Conservation (phyloP, 306 rosid genomes). For the Sicyos baderoa region DNA sequence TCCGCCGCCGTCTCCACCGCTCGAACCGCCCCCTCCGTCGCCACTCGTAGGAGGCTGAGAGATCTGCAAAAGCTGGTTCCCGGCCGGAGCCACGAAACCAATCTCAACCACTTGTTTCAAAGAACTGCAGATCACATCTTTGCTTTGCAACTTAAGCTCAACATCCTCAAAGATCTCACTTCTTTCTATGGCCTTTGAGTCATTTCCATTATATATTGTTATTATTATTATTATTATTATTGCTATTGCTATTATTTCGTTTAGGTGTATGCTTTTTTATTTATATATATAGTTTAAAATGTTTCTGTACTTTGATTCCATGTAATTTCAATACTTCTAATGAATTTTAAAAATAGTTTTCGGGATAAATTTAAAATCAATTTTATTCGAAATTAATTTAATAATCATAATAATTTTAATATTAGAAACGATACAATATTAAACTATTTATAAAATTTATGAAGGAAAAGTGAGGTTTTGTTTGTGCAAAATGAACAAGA, state of each 20-base stretch:
- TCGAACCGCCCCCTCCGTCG: neutral
- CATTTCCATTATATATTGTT: neutral
- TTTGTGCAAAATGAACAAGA: too few species aligned
- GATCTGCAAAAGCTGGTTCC: slow-evolving; percentile 51
- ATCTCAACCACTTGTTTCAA: slow-evolving; percentile 37
- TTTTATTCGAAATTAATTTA: too few species aligned
- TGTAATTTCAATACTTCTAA: too few species aligned
- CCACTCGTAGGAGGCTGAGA: slow-evolving; percentile 36
- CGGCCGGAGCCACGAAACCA: slow-evolving; percentile 31
- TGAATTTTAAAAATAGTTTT: too few species aligned
- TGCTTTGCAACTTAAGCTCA: slow-evolving; percentile 50
- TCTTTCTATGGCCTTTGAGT: slow-evolving; percentile 47
- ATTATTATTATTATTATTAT: neutral
- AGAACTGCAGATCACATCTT: slow-evolving; percentile 43
- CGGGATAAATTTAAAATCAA: too few species aligned
- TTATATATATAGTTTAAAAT: neutral
- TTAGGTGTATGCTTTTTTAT: neutral
- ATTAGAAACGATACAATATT: too few species aligned
- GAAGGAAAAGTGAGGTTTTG: too few species aligned
- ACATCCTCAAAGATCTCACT: slow-evolving; percentile 45
- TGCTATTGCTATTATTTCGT: neutral
- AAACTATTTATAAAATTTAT: too few species aligned
- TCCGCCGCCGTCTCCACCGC: slow-evolving; percentile 6
- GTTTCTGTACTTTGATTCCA: too few species aligned
- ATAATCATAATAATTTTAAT: too few species aligned